phyloP scores from a whole-genome alignment of 2,329 filamentous ascomycete species.

The Nannizziopsis arthrosporioides region DNA sequence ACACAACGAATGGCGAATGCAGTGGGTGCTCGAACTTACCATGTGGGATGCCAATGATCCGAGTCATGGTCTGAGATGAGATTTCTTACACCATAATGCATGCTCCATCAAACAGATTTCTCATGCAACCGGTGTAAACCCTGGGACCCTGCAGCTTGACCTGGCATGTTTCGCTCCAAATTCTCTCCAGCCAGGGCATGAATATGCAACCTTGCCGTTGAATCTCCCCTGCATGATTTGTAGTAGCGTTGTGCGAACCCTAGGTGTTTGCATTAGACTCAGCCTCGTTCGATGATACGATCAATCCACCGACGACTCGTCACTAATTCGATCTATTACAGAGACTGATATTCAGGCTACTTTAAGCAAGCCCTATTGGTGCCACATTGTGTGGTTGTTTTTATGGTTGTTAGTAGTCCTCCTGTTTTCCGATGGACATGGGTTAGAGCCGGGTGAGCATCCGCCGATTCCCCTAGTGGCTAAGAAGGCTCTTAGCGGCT shows the following conservation, averaged over 20 bases:
- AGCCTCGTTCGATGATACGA: slow-evolving; percentile 4
- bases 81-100: slow-evolving; percentile 3
- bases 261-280: neutral
- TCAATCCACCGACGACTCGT: neutral
- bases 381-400: slow-evolving; percentile 13
- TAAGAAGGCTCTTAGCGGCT: neutral
- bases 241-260: slow-evolving; percentile 9
- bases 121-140: slow-evolving; percentile 7
- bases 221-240: neutral
- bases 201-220: neutral
- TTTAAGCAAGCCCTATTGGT: slow-evolving; percentile 11
- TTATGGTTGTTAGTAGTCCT: slow-evolving; percentile 10
- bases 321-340: neutral
- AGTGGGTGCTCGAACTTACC: slow-evolving; percentile 5
- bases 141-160: neutral
- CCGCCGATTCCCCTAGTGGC: neutral
- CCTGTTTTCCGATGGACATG: slow-evolving; percentile 15
- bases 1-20: slow-evolving; percentile 14
- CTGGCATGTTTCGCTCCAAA: neutral
- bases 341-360: neutral
- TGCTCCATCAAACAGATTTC: slow-evolving; percentile 3
- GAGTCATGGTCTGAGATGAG: slow-evolving; percentile 1
- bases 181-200: neutral
- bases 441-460: slow-evolving; percentile 1
- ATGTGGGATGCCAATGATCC: slow-evolving; percentile 8